Conservation (phyloP, 345 rosid species). For the Populus euphratica region DNA sequence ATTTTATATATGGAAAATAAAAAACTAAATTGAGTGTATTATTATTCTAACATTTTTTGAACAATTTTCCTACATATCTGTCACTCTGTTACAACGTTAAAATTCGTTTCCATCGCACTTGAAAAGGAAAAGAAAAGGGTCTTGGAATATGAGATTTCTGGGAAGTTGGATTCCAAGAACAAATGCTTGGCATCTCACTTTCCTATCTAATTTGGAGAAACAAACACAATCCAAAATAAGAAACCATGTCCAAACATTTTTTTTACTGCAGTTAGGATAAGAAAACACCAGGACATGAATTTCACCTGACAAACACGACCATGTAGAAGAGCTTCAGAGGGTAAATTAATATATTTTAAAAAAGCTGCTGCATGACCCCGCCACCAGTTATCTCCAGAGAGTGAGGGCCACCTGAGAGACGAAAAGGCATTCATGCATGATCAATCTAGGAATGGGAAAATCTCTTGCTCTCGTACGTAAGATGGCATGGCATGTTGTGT, state of each 20-base stretch:
- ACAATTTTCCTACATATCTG: too few species aligned
- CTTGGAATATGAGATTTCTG: background rate
- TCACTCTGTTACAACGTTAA: background rate
- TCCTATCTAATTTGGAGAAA: background rate
- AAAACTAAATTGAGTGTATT: too few species aligned
- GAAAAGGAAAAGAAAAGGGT: background rate
- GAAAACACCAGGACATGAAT: background rate
- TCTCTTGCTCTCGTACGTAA: background rate
- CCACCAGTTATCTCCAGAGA: slow-evolving; percentile 95
- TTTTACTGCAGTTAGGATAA: background rate
- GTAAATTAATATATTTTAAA: slow-evolving; percentile 57
- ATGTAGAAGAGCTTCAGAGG: slow-evolving; percentile 56
- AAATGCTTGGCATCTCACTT: background rate
- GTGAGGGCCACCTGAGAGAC: slow-evolving; percentile 58
- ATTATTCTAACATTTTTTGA: too few species aligned
- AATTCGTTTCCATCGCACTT: background rate
- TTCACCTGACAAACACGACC: slow-evolving; percentile 79
- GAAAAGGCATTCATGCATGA: slow-evolving; percentile 7
- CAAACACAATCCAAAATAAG: background rate
- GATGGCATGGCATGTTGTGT: background rate
- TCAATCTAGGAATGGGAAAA: background rate
- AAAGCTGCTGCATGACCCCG: slow-evolving; percentile 95
- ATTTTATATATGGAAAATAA: too few species aligned
- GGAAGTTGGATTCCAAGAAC: background rate
- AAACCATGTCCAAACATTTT: background rate